Conservation (phyloP, 192 early-diverging fungal genomes). For the Allomyces macrogynus region DNA sequence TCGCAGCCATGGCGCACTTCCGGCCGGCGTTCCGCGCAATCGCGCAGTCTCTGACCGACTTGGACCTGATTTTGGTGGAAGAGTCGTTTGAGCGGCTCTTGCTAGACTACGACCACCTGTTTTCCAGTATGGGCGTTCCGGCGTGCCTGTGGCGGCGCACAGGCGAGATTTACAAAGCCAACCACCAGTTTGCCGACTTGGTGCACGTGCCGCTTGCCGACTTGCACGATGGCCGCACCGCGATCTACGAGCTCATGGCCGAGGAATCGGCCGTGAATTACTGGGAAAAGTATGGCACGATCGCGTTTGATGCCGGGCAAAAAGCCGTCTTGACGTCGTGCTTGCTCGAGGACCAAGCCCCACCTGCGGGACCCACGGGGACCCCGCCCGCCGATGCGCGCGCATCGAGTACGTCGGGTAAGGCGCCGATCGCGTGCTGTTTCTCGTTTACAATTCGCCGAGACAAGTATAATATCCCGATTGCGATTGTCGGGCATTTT, state of each 20-base stretch:
- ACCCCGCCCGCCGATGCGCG: not conserved
- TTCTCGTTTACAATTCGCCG: conserved; percentile 90
- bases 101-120: conserved; percentile 87
- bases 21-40: conserved; percentile 71
- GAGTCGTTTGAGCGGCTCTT: conserved; percentile 87
- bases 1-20: conserved; percentile 73
- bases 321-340: conserved; percentile 91
- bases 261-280: conserved; percentile 92
- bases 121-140: conserved; percentile 84
- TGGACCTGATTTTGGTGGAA: conserved; percentile 85
- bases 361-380: conserved; percentile 17
- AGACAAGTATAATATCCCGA: conserved; percentile 80
- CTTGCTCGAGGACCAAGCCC: conserved; percentile 43
- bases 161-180: conserved; percentile 90
- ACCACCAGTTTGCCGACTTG: conserved; percentile 80
- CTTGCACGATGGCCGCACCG: conserved; percentile 46
- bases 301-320: conserved; percentile 88
- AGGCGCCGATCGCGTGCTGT: conserved; percentile 47
- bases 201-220: conserved; percentile 65
- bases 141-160: conserved; percentile 90
- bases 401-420: not conserved
- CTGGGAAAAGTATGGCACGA: conserved; percentile 87
- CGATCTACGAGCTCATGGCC: conserved; percentile 53
- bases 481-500: conserved; percentile 53
- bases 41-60: conserved; percentile 74